Conservation (phyloP, 306 rosid species). For the Sindora glabra region DNA sequence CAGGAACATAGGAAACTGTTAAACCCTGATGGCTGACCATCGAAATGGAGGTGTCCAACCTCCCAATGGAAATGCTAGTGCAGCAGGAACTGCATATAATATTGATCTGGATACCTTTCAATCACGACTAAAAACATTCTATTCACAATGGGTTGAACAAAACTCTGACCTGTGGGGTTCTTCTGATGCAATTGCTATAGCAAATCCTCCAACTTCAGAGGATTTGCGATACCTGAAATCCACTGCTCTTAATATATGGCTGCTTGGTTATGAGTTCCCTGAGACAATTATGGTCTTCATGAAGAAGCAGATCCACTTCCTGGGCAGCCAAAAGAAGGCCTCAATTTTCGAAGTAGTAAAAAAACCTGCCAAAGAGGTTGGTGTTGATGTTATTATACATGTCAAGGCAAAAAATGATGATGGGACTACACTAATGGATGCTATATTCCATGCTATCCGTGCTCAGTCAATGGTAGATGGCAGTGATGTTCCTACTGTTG, state of each 20-base stretch:
- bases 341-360: conserved; percentile 51
- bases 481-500: conserved; percentile 45
- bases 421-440: conserved; percentile 67
- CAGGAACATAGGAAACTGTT: conserved; percentile 7
- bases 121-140: conserved; percentile 36
- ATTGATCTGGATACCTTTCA: conserved; percentile 39
- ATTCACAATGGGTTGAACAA: conserved; percentile 43
- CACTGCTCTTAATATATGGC: conserved; percentile 56
- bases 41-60: conserved; percentile 39
- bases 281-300: conserved; percentile 60
- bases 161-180: conserved; percentile 45
- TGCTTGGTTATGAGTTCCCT: conserved; percentile 63
- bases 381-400: conserved; percentile 70
- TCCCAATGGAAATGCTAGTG: conserved; percentile 34
- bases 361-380: conserved; percentile 47
- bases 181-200: conserved; percentile 39
- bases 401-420: conserved; percentile 73
- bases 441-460: conserved; percentile 51
- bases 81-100: conserved; percentile 31
- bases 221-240: conserved; percentile 66
- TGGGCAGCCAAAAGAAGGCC: conserved; percentile 62
- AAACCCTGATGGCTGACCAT: conserved; percentile 47
- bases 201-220: conserved; percentile 57
- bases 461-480: conserved; percentile 58
- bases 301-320: conserved; percentile 58